Evolutionary conservation across 116 monocot species (phyloP).

Genomic region (Thalassia testudinum): DNA sequence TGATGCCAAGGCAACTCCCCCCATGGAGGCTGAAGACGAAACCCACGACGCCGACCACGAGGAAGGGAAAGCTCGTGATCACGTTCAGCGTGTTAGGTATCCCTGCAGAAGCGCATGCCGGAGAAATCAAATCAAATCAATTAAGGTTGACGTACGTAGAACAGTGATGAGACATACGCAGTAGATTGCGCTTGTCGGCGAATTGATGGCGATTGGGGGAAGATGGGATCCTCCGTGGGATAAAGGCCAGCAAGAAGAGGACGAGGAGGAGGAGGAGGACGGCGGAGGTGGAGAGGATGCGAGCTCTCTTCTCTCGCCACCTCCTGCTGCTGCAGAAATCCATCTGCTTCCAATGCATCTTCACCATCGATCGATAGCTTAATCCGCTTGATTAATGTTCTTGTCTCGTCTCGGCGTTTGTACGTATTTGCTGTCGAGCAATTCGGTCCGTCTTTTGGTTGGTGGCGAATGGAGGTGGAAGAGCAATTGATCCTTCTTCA

Average conservation of each 20-base stretch:
- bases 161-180: conserved; percentile 8
- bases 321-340: too few species aligned
- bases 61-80: conserved; percentile 61
- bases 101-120: conserved; percentile 13
- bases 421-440: too few species aligned
- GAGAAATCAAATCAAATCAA: background rate
- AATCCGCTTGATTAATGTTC: too few species aligned
- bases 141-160: background rate
- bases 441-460: too few species aligned
- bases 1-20: conserved; percentile 58
- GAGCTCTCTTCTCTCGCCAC: conserved; percentile 18
- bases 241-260: conserved; percentile 21
- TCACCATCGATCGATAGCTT: too few species aligned
- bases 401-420: too few species aligned
- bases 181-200: conserved; percentile 58
- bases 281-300: conserved; percentile 3
- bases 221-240: conserved; percentile 32
- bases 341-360: too few species aligned
- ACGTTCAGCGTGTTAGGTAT: conserved; percentile 91
- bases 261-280: conserved; percentile 16
- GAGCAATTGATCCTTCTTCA: too few species aligned
- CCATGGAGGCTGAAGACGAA: conserved; percentile 68
- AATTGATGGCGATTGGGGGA: conserved; percentile 40
- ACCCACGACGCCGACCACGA: conserved; percentile 46
- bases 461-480: too few species aligned